Evolutionary conservation across 352 stramenopile species (phyloP).

Genomic region (Salisapilia sapeloensis): DNA sequence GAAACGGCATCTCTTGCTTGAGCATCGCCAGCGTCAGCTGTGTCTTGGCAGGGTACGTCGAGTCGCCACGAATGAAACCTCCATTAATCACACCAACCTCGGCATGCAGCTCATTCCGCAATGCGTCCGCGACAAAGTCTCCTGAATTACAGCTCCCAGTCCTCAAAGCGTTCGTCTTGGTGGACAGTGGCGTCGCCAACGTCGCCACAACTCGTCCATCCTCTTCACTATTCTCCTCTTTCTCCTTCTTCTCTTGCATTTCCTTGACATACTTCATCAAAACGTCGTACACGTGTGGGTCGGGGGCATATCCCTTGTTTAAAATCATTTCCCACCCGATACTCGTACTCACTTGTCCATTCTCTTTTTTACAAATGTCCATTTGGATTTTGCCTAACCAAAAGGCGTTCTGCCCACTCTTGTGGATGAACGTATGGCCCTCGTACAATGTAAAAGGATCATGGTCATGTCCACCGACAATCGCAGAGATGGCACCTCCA

Average conservation of each 20-base stretch:
- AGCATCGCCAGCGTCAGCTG: slow-evolving; percentile 53
- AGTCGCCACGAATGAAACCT: slow-evolving; percentile 77
- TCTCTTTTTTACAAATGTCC: slow-evolving; percentile 12
- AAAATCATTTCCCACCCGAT: slow-evolving; percentile 79
- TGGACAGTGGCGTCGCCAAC: slow-evolving; percentile 32
- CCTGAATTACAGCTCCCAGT: slow-evolving; percentile 51
- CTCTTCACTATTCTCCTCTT: slow-evolving; percentile 22
- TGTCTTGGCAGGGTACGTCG: slow-evolving; percentile 49
- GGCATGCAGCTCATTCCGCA: slow-evolving; percentile 39
- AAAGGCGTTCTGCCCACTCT: slow-evolving; percentile 77
- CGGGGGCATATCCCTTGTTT: slow-evolving; percentile 32
- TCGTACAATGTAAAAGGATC: slow-evolving; percentile 76
- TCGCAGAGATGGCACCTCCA: slow-evolving; percentile 61
- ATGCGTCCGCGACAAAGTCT: slow-evolving; percentile 68
- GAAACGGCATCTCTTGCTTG: slow-evolving; percentile 81
- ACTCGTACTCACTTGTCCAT: too few relatives aligned
- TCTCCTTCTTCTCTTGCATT: too few relatives aligned
- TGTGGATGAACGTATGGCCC: slow-evolving; percentile 76
- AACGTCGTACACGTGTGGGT: slow-evolving; percentile 44
- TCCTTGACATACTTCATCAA: slow-evolving; percentile 48
- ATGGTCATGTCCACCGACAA: slow-evolving; percentile 86
- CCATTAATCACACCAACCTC: slow-evolving; percentile 78
- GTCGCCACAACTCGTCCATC: slow-evolving; percentile 32
- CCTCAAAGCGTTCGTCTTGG: slow-evolving; percentile 51
- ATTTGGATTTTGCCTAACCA: slow-evolving; percentile 76